Evolutionary conservation across 1,139 yeast species (phyloP), one percentile per base, ranked within the genome.

Genomic region (Blastobotrys buckinghamii): DNA sequence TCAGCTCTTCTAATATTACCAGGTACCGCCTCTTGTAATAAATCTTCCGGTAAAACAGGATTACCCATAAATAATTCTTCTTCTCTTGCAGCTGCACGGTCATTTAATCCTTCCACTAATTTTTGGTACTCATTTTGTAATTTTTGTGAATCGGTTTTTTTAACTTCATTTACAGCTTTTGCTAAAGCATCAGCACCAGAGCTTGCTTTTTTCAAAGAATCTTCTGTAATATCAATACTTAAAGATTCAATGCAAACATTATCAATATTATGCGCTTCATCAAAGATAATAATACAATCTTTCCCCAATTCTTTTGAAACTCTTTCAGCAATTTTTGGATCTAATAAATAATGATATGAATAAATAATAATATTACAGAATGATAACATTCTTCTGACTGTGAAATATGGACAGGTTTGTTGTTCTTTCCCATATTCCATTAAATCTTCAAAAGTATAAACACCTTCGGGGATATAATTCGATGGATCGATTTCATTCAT

Each of bases 261-360:
- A 75, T 92, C 98, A 51, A 92, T 92, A 69, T 92, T 92, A 68
- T 92, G 99, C 45, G 98, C 98, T 69, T 92, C 99, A 70, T 92
- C 99, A 64, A 92, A 92, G 44, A 92, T 94, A 54, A 92, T 86
- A 52, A 92, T 92, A 51, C 95, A 79, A 63, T 92, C 98, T 59
- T 90, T 88, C 15, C 96, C 86, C 48, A 92, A 76, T 62, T 94
- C 97, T 56, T 77, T 79, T 5, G 97, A 90, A 24, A 92, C 98
- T 50, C 98, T 73, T 55, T 90, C 97, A 2, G 97, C 95, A 65
- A 92, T 92, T 63, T 94, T 92, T 26, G 99, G 99, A 66, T 92
- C 99, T 56, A 92, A 74, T 55, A 92, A 72, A 73, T 92, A 92
- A 70, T 92, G 99, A 67, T 92, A 92, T 2, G 98, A 92, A 69